phyloP scores from a whole-genome alignment of 176 grass and related monocot species.

The Avena eriantha region DNA sequence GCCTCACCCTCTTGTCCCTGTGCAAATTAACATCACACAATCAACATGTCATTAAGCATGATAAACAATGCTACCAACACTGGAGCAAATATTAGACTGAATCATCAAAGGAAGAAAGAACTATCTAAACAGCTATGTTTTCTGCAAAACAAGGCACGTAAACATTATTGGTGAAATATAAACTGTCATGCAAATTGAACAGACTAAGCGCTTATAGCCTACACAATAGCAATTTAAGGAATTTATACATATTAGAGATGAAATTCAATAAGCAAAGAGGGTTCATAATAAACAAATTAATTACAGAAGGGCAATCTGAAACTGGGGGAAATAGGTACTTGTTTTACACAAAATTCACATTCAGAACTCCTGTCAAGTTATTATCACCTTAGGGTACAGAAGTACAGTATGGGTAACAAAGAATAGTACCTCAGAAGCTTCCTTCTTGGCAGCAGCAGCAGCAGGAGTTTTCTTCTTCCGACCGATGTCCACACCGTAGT shows the following conservation, averaged over 20 bases:
- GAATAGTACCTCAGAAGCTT: slow-evolving; percentile 45
- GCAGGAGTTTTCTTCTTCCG: slow-evolving; percentile 49
- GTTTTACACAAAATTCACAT: neutral
- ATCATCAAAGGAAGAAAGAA: neutral
- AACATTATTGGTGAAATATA: neutral
- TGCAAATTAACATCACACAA: neutral
- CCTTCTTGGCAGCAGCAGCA: slow-evolving; percentile 54
- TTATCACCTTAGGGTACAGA: neutral
- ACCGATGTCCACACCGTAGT: slow-evolving; percentile 53
- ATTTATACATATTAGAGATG: neutral
- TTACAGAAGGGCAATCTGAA: neutral
- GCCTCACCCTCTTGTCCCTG: slow-evolving; percentile 53
- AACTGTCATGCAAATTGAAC: neutral
- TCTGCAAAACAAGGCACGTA: neutral
- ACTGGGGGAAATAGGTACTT: no score
- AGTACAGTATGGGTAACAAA: neutral
- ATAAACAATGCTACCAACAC: neutral
- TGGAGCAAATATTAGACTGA: neutral
- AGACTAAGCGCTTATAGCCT: neutral
- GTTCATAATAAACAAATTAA: no score
- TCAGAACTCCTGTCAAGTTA: neutral
- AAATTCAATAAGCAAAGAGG: neutral
- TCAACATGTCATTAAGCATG: neutral
- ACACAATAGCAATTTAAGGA: neutral
- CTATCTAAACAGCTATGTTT: neutral